Evolutionary conservation across 192 early-diverging fungal species (phyloP), one percentile per base, ranked within the genome.

Genomic region (Coemansia sp.): DNA sequence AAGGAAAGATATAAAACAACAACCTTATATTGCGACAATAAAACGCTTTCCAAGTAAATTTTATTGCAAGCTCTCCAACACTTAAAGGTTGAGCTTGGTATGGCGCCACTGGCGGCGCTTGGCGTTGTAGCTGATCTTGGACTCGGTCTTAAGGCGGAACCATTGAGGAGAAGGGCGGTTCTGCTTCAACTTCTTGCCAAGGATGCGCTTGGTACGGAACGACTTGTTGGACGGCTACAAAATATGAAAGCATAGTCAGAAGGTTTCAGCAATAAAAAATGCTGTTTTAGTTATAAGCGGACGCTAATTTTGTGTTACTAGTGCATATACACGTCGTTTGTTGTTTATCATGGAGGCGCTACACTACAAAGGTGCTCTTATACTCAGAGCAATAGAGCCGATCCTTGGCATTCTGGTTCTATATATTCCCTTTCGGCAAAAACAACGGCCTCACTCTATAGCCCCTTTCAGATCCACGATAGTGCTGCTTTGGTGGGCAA

Each of bases 51-150:
- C 48, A 51, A 51, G 13, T 9, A 26, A 51, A 28, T 43, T 43
- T 43, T 26, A 51, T 12, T 8, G 13, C 2, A 57, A 13, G 13
- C 15, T 39, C n/a, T n/a, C n/a, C n/a, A n/a, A n/a, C n/a, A n/a
- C 49, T 94, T 95, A 98, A 72, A 96, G 76, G 85, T 92, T 90
- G 74, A 96, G 86, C 92, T 99, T 98, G 84, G 93, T 98, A 78
- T 93, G 92, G 86, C 97, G 93, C 97, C 97, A 99, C 92, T 98
- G 89, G 64, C 95, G 91, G 66, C 97, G 89, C 94, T 99, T 99
- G 71, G 93, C 87, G 89, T 96, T 99, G 91, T 96, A 99, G 70
- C 94, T 84, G 87, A 95, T 95, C 81, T 87, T 96, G 88, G 90
- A 92, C 70, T 93, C 94, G 61, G 94, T 90, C 82, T 93, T 89